Evolutionary conservation across 2,329 filamentous ascomycete species (phyloP).

Genomic region (Botrytis fragariae): DNA sequence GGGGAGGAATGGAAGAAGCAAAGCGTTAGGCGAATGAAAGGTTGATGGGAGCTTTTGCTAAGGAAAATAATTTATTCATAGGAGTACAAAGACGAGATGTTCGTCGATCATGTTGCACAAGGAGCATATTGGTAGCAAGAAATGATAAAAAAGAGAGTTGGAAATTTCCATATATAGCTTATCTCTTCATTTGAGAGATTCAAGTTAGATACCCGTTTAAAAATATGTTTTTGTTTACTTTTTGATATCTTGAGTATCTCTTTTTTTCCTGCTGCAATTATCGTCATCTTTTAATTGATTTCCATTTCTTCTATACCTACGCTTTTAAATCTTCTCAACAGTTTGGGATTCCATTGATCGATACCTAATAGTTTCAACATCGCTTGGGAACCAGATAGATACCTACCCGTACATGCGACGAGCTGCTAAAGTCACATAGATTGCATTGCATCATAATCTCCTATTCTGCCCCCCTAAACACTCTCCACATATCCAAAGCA

Average conservation of each 20-base stretch:
- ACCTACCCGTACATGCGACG: too few species aligned
- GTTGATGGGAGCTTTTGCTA: neutral
- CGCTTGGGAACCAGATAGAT: too few species aligned
- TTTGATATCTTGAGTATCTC: neutral
- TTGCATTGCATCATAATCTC: neutral
- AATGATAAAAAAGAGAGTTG: neutral
- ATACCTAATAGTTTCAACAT: too few species aligned
- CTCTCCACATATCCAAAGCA: neutral
- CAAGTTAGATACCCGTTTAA: constrained; percentile 12
- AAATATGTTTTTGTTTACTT: neutral
- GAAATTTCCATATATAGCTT: neutral
- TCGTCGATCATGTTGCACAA: neutral
- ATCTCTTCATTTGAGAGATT: neutral
- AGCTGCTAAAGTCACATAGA: neutral
- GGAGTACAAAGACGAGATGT: constrained; percentile 4
- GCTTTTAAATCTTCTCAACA: neutral
- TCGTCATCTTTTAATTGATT: neutral
- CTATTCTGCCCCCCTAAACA: neutral
- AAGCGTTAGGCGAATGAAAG: neutral
- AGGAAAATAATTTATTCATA: neutral
- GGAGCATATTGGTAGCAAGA: constrained; percentile 6
- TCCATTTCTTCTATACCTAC: too few species aligned
- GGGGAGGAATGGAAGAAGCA: neutral
- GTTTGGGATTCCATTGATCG: neutral
- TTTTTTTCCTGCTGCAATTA: neutral